Evolutionary conservation across 768 basidiomycete species (phyloP).

Genomic region (Boletus rubroflammeus): DNA sequence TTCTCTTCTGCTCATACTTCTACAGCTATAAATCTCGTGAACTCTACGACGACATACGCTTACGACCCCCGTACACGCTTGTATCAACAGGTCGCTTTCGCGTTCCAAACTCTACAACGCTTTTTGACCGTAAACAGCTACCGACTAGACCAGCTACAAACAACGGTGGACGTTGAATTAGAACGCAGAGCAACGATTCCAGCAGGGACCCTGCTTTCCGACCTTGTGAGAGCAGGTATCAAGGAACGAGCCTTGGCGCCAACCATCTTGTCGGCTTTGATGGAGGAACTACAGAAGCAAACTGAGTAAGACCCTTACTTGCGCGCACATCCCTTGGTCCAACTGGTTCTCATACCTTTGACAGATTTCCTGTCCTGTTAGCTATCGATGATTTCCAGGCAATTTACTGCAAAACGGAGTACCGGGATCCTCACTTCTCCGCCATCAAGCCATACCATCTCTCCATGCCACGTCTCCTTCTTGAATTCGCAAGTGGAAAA

Average conservation of each 20-base stretch:
- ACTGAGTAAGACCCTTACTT: conserved; percentile 44
- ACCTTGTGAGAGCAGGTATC: conserved; percentile 56
- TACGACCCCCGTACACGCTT: conserved; percentile 76
- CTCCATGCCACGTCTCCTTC: conserved; percentile 68
- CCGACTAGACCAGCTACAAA: conserved; percentile 40
- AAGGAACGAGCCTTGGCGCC: conserved; percentile 53
- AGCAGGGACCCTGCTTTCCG: conserved; percentile 46
- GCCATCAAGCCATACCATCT: conserved; percentile 73
- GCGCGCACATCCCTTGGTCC: not conserved
- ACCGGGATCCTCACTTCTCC: conserved; percentile 71
- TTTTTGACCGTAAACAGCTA: conserved; percentile 56
- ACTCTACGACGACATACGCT: conserved; percentile 66
- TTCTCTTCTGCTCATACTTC: not conserved
- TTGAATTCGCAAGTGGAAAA: conserved; percentile 76
- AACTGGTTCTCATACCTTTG: not conserved
- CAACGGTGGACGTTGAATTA: conserved; percentile 40
- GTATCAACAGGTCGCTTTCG: conserved; percentile 67
- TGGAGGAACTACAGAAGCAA: conserved; percentile 63
- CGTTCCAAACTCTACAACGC: conserved; percentile 61
- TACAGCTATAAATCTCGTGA: conserved; percentile 57
- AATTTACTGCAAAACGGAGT: conserved; percentile 61
- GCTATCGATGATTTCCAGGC: conserved; percentile 90
- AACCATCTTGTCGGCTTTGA: conserved; percentile 50
- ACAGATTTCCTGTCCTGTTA: conserved; percentile 72
- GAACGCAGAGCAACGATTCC: conserved; percentile 46